phyloP scores from a whole-genome alignment of 768 basidiomycete genomes.

The Mycena vitilis region DNA sequence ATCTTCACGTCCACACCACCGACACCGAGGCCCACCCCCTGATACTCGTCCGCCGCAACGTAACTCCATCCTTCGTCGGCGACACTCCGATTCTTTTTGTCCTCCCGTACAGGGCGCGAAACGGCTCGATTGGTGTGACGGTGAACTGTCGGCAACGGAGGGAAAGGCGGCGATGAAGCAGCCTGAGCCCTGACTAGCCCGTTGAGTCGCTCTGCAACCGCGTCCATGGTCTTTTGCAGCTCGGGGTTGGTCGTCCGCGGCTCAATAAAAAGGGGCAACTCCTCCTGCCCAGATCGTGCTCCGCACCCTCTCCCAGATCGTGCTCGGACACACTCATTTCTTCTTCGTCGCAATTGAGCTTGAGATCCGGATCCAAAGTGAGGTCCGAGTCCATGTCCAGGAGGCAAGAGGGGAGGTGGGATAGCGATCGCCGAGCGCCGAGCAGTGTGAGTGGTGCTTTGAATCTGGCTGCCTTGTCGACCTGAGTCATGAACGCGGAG shows the following conservation, averaged over 20 bases:
- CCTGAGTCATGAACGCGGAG: no score
- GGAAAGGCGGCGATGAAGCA: conserved; percentile 35
- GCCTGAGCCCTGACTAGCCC: conserved; percentile 42
- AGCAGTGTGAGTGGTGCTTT: no score
- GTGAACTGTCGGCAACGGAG: conserved; percentile 31
- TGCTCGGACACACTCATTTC: conserved; percentile 11
- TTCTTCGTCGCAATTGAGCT: conserved; percentile 27
- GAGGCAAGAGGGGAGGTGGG: conserved; percentile 14
- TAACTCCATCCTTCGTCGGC: conserved; percentile 54
- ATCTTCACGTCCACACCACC: conserved; percentile 43
- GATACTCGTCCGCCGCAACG: conserved; percentile 48
- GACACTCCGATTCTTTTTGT: conserved; percentile 58
- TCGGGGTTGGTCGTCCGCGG: conserved; percentile 55
- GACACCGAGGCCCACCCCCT: conserved; percentile 48
- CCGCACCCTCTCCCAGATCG: conserved; percentile 8
- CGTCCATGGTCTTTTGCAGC: conserved; percentile 56
- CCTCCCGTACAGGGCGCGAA: conserved; percentile 38
- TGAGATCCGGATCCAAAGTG: conserved; percentile 31
- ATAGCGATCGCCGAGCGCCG: conserved; percentile 23
- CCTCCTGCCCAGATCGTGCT: conserved; percentile 17
- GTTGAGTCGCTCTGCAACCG: conserved; percentile 61
- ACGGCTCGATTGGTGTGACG: conserved; percentile 27
- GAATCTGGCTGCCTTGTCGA: no score
- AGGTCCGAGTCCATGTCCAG: conserved; percentile 29
- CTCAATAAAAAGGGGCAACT: conserved; percentile 54